phyloP scores from a whole-genome alignment of 768 basidiomycete species.

The Tylopilus intermedius region DNA sequence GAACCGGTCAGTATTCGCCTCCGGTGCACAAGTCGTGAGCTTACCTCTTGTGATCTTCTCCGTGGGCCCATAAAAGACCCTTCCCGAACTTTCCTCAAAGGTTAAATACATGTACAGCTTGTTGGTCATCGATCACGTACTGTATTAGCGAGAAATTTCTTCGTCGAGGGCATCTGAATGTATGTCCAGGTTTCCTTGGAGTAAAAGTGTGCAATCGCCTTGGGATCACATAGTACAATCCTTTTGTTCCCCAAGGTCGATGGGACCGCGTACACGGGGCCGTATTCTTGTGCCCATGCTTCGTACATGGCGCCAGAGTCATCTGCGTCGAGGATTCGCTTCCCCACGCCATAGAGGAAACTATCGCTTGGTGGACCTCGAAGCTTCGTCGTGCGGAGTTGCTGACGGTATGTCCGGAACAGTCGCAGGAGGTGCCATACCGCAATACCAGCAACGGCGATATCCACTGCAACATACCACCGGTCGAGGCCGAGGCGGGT shows the following conservation, averaged over 20 bases:
- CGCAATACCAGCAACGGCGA: not conserved
- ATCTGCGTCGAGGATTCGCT: not conserved
- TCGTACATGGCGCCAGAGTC: constrained; percentile 16
- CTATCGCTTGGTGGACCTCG: constrained; percentile 17
- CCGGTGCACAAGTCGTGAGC: not conserved
- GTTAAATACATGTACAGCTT: not conserved
- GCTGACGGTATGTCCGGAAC: constrained; percentile 29
- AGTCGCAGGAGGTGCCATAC: constrained; percentile 8
- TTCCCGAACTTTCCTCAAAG: constrained; percentile 16
- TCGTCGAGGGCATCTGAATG: constrained; percentile 34
- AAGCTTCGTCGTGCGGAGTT: constrained; percentile 11
- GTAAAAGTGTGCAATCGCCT: constrained; percentile 21
- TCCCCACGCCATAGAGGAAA: constrained; percentile 17
- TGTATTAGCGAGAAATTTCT: constrained; percentile 25
- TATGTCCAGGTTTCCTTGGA: constrained; percentile 32
- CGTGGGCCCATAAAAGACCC: constrained; percentile 30
- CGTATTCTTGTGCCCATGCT: constrained; percentile 21
- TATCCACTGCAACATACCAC: not conserved
- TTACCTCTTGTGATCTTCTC: constrained; percentile 45
- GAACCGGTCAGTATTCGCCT: not conserved
- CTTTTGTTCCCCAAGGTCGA: constrained; percentile 8
- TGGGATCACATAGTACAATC: constrained; percentile 37
- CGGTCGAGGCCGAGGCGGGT: no score
- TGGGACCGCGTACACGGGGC: constrained; percentile 15
- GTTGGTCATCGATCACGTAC: constrained; percentile 4